A percentile compares a stretch with the other conserved stretches of the same genome.
Conservation (phyloP, 2,329 filamentous ascomycete species). For the Fusarium concolor region DNA sequence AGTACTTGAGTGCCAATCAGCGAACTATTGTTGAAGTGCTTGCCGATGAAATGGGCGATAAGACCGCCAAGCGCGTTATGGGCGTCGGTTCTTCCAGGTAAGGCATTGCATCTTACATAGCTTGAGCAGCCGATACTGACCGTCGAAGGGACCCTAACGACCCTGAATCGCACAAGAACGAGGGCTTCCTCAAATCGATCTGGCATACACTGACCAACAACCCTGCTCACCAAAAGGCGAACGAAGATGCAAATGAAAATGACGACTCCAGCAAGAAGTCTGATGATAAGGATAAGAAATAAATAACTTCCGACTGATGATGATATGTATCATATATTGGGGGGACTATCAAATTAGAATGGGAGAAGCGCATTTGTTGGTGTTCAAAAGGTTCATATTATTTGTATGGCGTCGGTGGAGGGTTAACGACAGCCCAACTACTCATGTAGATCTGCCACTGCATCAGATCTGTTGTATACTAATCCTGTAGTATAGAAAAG, state of each 20-base stretch:
- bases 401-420: conserved; percentile 49
- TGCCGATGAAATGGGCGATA: conserved; percentile 94
- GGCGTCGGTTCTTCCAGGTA: conserved; percentile 67
- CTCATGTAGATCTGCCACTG: conserved; percentile 45
- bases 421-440: conserved; percentile 39
- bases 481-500: conserved; percentile 49
- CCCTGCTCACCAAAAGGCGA: conserved; percentile 61
- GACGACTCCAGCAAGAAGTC: conserved; percentile 42
- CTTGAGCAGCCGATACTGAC: conserved; percentile 11
- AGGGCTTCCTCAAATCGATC: conserved; percentile 91
- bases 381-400: conserved; percentile 53
- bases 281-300: conserved; percentile 50
- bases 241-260: conserved; percentile 36
- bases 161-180: conserved; percentile 74
- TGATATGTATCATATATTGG: conserved; percentile 40
- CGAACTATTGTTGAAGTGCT: conserved; percentile 94
- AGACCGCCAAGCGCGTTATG: conserved; percentile 92
- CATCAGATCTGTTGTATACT: conserved; percentile 49
- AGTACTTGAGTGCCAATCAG: conserved; percentile 91
- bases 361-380: conserved; percentile 51
- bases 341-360: conserved; percentile 41
- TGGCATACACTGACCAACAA: conserved; percentile 95
- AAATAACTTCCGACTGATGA: conserved; percentile 51
- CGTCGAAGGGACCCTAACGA: conserved; percentile 42
- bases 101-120: conserved; percentile 23